Percentiles rank a stretch among this genome's conserved stretches.
Conservation (phyloP, 2,329 filamentous ascomycete genomes). For the Exophiala sp. region DNA sequence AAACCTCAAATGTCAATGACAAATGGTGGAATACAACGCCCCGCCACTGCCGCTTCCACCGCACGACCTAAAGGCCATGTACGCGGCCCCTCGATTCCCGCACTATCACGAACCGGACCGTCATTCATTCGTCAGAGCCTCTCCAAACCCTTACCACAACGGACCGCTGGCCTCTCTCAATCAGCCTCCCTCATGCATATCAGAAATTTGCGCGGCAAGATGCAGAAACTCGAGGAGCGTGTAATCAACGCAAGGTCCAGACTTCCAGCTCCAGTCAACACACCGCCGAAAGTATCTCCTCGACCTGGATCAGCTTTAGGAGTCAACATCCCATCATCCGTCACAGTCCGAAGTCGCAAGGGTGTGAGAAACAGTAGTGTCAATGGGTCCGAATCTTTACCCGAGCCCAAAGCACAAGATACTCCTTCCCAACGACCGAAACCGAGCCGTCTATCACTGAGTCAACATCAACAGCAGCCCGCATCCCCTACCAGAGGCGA, state of each 20-base stretch:
- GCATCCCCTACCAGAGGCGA: constrained; percentile 40
- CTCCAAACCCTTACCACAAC: constrained; percentile 25
- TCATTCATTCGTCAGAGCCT: constrained; percentile 40
- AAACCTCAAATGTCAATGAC: constrained; percentile 45
- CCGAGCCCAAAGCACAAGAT: constrained; percentile 27
- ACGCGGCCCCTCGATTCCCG: constrained; percentile 58
- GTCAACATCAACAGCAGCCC: constrained; percentile 36
- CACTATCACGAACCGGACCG: constrained; percentile 45
- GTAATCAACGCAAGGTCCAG: constrained; percentile 90
- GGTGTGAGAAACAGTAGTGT: constrained; percentile 59
- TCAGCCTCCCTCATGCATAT: constrained; percentile 85
- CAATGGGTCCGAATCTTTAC: constrained; percentile 36
- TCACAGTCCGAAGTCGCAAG: constrained; percentile 63
- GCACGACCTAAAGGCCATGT: constrained; percentile 45
- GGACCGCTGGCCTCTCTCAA: constrained; percentile 46
- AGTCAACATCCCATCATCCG: constrained; percentile 51
- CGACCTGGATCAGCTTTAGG: constrained; percentile 53
- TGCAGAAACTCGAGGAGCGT: constrained; percentile 91
- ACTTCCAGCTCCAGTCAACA: constrained; percentile 74
- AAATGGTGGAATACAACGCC: constrained; percentile 52
- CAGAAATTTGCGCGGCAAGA: constrained; percentile 87
- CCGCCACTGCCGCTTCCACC: constrained; percentile 41
- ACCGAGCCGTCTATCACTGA: constrained; percentile 61
- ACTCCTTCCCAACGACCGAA: constrained; percentile 24
- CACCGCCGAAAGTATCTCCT: constrained; percentile 78